A percentile compares a stretch with the other conserved stretches of the same genome.
Conservation (phyloP, 768 basidiomycete genomes). For the Termitomyces sp. region DNA sequence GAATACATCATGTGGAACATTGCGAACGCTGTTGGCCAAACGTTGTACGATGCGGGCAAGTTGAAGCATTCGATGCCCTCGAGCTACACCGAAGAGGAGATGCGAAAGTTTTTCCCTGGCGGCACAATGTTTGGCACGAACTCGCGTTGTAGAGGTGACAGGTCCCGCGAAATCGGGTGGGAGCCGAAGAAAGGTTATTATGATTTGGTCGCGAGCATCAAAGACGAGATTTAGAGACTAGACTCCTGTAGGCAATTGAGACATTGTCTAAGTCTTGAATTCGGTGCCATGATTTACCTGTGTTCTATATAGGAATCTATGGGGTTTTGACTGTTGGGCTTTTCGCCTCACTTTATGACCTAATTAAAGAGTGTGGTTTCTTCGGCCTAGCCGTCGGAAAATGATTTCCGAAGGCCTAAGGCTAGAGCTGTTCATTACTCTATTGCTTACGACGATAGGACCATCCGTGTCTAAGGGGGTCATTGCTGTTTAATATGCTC, state of each 20-base stretch:
- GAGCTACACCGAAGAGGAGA: constrained; percentile 37
- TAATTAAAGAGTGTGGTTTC: background rate
- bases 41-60: constrained; percentile 27
- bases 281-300: background rate
- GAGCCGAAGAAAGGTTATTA: constrained; percentile 40
- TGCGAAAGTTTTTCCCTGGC: constrained; percentile 29
- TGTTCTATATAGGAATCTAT: background rate
- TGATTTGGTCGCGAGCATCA: constrained; percentile 46
- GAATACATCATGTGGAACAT: constrained; percentile 36
- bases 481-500: background rate
- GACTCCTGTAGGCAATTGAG: background rate
- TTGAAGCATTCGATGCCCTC: constrained; percentile 34
- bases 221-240: constrained; percentile 13
- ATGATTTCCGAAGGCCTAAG: background rate
- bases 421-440: background rate
- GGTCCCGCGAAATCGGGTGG: constrained; percentile 45
- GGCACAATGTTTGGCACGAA: constrained; percentile 34
- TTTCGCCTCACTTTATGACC: background rate
- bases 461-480: background rate
- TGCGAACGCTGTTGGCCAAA: constrained; percentile 29
- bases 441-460: background rate
- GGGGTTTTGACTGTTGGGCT: background rate
- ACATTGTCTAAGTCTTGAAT: background rate
- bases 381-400: background rate
- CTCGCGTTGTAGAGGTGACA: constrained; percentile 37